Evolutionary conservation across 371 early-diverging fungal species (phyloP).

Genomic region (Nematocida ausubeli): DNA sequence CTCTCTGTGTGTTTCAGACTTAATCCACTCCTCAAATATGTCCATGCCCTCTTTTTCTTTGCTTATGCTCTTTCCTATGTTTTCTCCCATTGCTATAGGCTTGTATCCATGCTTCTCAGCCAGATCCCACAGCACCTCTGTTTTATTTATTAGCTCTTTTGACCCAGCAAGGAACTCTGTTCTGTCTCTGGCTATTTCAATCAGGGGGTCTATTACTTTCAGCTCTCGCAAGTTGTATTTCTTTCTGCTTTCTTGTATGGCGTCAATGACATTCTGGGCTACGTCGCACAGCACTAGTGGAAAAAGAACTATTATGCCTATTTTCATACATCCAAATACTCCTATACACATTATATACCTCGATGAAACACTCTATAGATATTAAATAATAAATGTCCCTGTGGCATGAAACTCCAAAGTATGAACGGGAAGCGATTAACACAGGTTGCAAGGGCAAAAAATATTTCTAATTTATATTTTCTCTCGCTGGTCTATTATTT

Average conservation of each 20-base stretch:
- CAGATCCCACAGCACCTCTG: constrained; percentile 13
- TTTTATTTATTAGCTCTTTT: constrained; percentile 55
- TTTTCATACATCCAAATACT: constrained; percentile 7
- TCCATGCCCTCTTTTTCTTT: constrained; percentile 58
- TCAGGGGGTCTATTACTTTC: constrained; percentile 13
- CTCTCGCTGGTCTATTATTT: background rate
- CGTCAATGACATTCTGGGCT: constrained; percentile 46
- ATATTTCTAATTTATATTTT: background rate
- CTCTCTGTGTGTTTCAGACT: constrained; percentile 62
- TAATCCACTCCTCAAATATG: constrained; percentile 65
- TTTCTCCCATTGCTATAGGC: constrained; percentile 57
- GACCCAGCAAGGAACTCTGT: constrained; percentile 60
- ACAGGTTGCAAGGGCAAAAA: constrained; percentile 28
- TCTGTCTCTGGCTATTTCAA: constrained; percentile 57
- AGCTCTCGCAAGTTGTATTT: constrained; percentile 51
- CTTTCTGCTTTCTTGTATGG: constrained; percentile 63
- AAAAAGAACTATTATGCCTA: background rate
- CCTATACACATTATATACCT: constrained; percentile 8
- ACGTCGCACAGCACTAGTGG: constrained; percentile 5
- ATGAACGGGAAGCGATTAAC: constrained; percentile 54
- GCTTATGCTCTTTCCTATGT: constrained; percentile 67
- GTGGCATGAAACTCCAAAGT: constrained; percentile 58
- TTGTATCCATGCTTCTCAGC: constrained; percentile 26
- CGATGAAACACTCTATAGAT: constrained; percentile 25
- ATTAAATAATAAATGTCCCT: constrained; percentile 53